Evolutionary conservation across 768 basidiomycete species (phyloP).

Genomic region (Collybia sordida): DNA sequence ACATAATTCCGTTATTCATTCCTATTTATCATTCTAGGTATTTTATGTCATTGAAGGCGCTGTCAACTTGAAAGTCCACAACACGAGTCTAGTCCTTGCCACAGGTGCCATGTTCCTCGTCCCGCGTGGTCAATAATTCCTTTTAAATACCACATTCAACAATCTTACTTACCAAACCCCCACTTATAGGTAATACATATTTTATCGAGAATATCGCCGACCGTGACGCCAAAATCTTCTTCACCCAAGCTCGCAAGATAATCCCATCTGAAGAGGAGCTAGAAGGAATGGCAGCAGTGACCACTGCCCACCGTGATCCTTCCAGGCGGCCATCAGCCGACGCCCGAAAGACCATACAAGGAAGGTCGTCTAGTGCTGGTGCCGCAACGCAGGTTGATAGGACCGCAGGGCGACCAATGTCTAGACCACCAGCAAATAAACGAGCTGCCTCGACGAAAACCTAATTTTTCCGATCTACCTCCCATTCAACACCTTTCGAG

Average conservation of each 20-base stretch:
- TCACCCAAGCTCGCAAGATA: conserved; percentile 77
- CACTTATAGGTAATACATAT: conserved; percentile 78
- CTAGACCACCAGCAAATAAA: conserved; percentile 8
- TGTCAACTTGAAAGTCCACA: conserved; percentile 80
- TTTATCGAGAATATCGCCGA: conserved; percentile 86
- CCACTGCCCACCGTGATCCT: conserved; percentile 4
- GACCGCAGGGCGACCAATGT: conserved; percentile 1
- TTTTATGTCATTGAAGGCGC: conserved; percentile 82
- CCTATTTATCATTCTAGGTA: conserved; percentile 24
- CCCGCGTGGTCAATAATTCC: conserved; percentile 65
- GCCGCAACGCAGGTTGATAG: conserved; percentile 4
- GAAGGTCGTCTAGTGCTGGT: conserved; percentile 11
- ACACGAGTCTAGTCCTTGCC: conserved; percentile 72
- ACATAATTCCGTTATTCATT: not conserved
- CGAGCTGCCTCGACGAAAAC: conserved; percentile 9
- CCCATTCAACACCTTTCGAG: not conserved
- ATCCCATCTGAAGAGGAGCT: conserved; percentile 7
- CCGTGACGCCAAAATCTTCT: conserved; percentile 82
- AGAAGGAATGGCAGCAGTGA: not conserved
- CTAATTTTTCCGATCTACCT: not conserved
- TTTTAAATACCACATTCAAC: not conserved
- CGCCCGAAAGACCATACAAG: not conserved
- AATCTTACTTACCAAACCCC: not conserved
- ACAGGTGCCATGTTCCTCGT: conserved; percentile 88
- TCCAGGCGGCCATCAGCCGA: conserved; percentile 7